These are phyloP conservation scores for Pythium coloratum DNA, from an alignment of 352 stramenopile genomes.

Conservation along the genomic window DNA sequence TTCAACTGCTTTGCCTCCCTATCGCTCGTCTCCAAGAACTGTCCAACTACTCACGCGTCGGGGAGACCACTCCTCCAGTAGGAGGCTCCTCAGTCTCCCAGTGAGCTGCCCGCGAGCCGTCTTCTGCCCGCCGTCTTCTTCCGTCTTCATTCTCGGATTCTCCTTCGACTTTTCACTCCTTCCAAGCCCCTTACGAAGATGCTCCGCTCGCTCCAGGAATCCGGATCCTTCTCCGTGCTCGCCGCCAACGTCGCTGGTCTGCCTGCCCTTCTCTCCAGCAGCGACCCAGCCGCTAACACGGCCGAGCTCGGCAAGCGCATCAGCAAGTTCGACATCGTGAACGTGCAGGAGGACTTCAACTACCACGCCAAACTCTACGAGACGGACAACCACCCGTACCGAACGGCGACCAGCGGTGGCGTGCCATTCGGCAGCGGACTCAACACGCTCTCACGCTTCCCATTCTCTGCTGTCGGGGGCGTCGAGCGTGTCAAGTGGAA, in stretches of 20 bases:
- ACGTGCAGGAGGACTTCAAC: slow-evolving; percentile 29
- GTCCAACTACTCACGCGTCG: too few species aligned
- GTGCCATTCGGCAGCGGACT: slow-evolving; percentile 42
- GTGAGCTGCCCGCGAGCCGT: too few species aligned
- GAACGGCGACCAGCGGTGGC: slow-evolving; percentile 16
- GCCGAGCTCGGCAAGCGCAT: slow-evolving; percentile 51
- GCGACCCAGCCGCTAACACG: slow-evolving; percentile 42
- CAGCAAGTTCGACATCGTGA: slow-evolving; percentile 24
- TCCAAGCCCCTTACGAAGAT: not conserved
- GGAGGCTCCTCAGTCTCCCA: too few species aligned
- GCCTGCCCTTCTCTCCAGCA: slow-evolving; percentile 46
- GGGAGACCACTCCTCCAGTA: too few species aligned
- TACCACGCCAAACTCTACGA: slow-evolving; percentile 20
- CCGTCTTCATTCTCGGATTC: too few species aligned
- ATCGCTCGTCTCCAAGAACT: too few species aligned
- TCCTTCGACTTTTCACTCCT: too few species aligned
- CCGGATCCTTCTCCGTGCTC: slow-evolving; percentile 41
- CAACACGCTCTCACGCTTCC: slow-evolving; percentile 46
- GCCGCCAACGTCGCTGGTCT: slow-evolving; percentile 49
- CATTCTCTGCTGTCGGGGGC: slow-evolving; percentile 38
- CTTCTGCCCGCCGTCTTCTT: too few species aligned
- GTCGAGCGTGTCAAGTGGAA: slow-evolving; percentile 46
- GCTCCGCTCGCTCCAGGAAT: slow-evolving; percentile 16
- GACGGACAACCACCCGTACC: slow-evolving; percentile 11
- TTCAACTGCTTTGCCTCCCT: too few species aligned